phyloP scores from a whole-genome alignment of 495 filamentous ascomycete species.

The Pseudotulostoma volvatum region DNA sequence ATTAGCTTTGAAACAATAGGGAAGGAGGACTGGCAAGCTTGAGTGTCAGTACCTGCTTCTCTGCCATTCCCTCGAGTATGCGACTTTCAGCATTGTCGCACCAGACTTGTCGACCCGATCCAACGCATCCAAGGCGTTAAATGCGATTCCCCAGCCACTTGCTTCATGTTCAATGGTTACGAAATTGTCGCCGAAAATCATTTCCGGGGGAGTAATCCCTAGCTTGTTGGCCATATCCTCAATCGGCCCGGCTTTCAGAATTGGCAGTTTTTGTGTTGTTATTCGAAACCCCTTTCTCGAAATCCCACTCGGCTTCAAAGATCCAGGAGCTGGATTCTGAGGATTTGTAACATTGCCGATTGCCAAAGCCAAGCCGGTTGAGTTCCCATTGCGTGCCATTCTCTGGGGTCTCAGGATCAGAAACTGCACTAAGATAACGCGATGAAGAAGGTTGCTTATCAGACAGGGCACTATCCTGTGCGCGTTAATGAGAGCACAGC shows the following conservation, averaged over 20 bases:
- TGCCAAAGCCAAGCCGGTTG: neutral
- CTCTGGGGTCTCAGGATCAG: neutral
- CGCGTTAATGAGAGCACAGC: no score
- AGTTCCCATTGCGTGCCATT: neutral
- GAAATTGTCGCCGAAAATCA: conserved; percentile 96
- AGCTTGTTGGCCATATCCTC: conserved; percentile 65
- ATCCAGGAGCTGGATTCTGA: conserved; percentile 13
- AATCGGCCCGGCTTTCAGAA: conserved; percentile 80
- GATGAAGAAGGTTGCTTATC: no score
- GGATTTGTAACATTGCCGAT: conserved; percentile 5
- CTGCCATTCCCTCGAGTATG: conserved; percentile 84
- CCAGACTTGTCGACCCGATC: conserved; percentile 90
- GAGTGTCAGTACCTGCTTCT: conserved; percentile 40
- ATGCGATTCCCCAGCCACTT: conserved; percentile 57
- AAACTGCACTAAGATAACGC: no score
- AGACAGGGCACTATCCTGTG: no score
- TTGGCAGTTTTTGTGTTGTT: conserved; percentile 70
- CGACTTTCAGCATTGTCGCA: conserved; percentile 72
- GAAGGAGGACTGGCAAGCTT: conserved; percentile 4
- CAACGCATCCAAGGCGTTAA: conserved; percentile 74
- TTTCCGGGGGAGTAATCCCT: conserved; percentile 79
- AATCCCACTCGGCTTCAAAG: conserved; percentile 21
- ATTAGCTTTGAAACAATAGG: conserved; percentile 9
- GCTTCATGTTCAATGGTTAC: conserved; percentile 52
- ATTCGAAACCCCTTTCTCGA: conserved; percentile 50